Evolutionary conservation across 352 stramenopile species (phyloP).

Genomic region (Pythium aristosporum): DNA sequence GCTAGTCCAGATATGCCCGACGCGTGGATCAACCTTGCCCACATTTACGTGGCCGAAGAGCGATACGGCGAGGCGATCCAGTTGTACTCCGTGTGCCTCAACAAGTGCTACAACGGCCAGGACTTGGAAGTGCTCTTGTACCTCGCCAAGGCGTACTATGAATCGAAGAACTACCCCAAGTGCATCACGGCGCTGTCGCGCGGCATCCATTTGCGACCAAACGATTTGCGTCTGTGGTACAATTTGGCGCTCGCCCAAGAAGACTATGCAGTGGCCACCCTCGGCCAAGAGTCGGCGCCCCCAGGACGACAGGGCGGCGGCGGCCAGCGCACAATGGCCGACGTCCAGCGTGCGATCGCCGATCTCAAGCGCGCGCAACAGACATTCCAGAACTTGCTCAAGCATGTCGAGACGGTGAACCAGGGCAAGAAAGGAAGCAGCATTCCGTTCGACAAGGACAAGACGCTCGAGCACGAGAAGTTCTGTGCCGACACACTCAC

Average conservation of each 20-base stretch:
- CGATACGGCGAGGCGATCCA: slow-evolving; percentile 95
- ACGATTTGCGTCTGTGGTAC: slow-evolving; percentile 83
- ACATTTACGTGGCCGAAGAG: slow-evolving; percentile 96
- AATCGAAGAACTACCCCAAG: slow-evolving; percentile 87
- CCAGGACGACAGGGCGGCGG: slow-evolving; percentile 34
- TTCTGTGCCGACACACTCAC: slow-evolving; percentile 85
- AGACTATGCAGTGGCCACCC: slow-evolving; percentile 83
- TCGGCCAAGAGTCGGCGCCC: slow-evolving; percentile 66
- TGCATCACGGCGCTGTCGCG: slow-evolving; percentile 83
- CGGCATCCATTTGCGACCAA: slow-evolving; percentile 75
- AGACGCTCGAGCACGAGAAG: slow-evolving; percentile 84
- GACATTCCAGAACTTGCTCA: slow-evolving; percentile 81
- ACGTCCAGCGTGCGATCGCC: slow-evolving; percentile 86
- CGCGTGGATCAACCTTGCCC: slow-evolving; percentile 96
- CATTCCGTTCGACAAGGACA: slow-evolving; percentile 84
- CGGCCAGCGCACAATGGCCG: slow-evolving; percentile 79
- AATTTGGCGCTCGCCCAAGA: slow-evolving; percentile 85
- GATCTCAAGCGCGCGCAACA: slow-evolving; percentile 82
- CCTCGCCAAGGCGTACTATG: slow-evolving; percentile 88
- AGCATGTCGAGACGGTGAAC: slow-evolving; percentile 51
- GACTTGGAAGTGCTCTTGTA: slow-evolving; percentile 77
- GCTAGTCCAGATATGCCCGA: slow-evolving; percentile 95
- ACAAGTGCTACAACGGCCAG: slow-evolving; percentile 88
- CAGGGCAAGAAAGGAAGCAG: slow-evolving; percentile 63
- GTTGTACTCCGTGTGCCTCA: slow-evolving; percentile 93